Evolutionary conservation across 352 stramenopile genomes (phyloP), one percentile per base, ranked within the genome.

Genomic region (Globisporangium canariense): DNA sequence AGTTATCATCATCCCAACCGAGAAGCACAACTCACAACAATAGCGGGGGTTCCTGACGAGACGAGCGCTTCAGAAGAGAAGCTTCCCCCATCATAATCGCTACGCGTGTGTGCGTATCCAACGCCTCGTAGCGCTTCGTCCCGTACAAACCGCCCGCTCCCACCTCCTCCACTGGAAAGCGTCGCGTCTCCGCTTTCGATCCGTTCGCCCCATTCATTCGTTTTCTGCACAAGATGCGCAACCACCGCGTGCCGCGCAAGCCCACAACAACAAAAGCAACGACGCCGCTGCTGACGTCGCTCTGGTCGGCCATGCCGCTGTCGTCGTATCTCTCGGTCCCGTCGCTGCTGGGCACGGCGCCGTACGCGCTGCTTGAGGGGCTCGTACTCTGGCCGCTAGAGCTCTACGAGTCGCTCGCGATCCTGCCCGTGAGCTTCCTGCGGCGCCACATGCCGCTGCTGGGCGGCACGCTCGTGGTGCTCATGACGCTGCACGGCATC

Each of bases 401-500:
- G 64, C 70, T 90, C 45, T 92, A 91, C 74, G 86, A 94, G 67
- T 75, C 78, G 16, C 52, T 93, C 38, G 78, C 81, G 56, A 89
- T 94, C 68, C 70, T 89, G 3, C 86, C 86, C 55, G 79, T 92
- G 65, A 80, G 80, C 61, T 88, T 90, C 41, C 45, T 94, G 43
- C 80, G 86, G 1, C 83, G 83, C 53, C 83, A 93, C 69, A 78
- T 91, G 70, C 86, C 86, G 13, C 72, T 83, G 22, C 60, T 93
- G 20, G 86, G 86, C 58, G 86, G 86, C 46, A 78, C 85, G 60
- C 76, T 91, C 54, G 86, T 94, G 41, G 74, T 94, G 57, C 71
- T 89, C 41, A 84, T 94, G 78, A 87, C 82, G 38, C 74, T 93
- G 47, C 74, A 92, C 62, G 81, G 82, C 20, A 84, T 93, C 60